phyloP scores from a whole-genome alignment of 176 grass and related monocot species.

The Tillandsia fasciculata region DNA sequence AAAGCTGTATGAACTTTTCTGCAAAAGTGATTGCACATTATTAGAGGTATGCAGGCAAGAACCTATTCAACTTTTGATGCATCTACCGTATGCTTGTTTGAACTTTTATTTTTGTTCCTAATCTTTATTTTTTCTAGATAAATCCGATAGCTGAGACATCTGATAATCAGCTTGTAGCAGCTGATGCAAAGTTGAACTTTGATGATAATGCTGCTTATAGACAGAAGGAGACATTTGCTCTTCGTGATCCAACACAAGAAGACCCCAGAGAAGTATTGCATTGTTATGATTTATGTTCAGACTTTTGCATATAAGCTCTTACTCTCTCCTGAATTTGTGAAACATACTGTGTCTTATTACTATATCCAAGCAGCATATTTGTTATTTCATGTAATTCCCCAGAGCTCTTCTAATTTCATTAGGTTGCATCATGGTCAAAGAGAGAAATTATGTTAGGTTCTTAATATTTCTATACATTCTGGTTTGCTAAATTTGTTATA shows the following conservation, averaged over 20 bases:
- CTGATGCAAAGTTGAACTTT: slow-evolving; percentile 99
- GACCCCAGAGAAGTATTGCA: slow-evolving; percentile 80
- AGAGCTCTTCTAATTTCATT: no score
- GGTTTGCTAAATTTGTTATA: no score
- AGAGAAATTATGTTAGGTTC: no score
- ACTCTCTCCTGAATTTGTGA: no score
- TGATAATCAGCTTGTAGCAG: slow-evolving; percentile 79
- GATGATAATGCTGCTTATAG: slow-evolving; percentile 96
- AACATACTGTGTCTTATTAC: neutral
- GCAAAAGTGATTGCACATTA: slow-evolving; percentile 73
- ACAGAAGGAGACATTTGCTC: slow-evolving; percentile 86
- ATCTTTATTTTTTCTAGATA: slow-evolving; percentile 39
- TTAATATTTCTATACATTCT: no score
- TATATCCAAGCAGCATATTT: neutral
- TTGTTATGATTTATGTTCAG: neutral
- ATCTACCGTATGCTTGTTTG: neutral
- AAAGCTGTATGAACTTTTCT: slow-evolving; percentile 86
- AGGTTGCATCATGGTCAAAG: no score
- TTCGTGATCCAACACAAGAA: slow-evolving; percentile 93
- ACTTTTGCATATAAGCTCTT: no score
- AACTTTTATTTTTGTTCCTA: neutral
- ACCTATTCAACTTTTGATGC: neutral
- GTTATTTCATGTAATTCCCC: no score
- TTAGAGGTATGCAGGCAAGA: slow-evolving; percentile 56
- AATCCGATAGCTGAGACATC: slow-evolving; percentile 95